Evolutionary conservation across 345 rosid genomes (phyloP).

Genomic region (Lepidium aucheri): DNA sequence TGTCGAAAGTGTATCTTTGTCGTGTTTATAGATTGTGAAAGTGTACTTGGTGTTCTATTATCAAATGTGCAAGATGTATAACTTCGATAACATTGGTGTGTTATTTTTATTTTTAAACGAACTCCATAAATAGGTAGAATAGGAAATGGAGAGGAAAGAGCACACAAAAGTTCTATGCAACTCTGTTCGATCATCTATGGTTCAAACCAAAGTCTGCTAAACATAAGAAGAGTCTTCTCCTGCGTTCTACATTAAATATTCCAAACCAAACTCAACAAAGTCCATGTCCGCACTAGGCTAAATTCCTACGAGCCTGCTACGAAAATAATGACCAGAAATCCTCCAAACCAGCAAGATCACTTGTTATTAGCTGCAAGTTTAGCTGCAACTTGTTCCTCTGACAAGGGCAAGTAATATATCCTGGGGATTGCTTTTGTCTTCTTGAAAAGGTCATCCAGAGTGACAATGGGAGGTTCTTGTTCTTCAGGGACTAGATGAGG

Average conservation of each 20-base stretch:
- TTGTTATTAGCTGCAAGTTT: slow-evolving; percentile 43
- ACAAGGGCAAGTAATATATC: slow-evolving; percentile 85
- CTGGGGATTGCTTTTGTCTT: slow-evolving; percentile 95
- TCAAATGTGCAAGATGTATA: not conserved
- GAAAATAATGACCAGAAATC: slow-evolving; percentile 7
- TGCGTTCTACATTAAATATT: slow-evolving; percentile 20
- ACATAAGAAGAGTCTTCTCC: slow-evolving; percentile 15
- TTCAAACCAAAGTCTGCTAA: slow-evolving; percentile 7
- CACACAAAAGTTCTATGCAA: slow-evolving; percentile 3
- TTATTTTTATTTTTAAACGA: not conserved
- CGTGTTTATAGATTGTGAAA: not conserved
- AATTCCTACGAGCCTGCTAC: slow-evolving; percentile 20
- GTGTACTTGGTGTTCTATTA: not conserved
- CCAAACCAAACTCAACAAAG: slow-evolving; percentile 23
- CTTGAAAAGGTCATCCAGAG: slow-evolving; percentile 87
- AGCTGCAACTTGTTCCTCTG: slow-evolving; percentile 84
- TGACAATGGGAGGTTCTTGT: slow-evolving; percentile 74
- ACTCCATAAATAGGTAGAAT: not conserved
- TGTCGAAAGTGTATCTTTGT: not conserved
- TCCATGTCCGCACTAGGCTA: slow-evolving; percentile 19
- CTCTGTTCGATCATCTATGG: slow-evolving; percentile 5
- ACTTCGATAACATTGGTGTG: not conserved
- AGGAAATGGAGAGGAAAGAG: not conserved
- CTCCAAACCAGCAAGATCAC: slow-evolving; percentile 13
- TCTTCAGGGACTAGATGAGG: slow-evolving; percentile 43